These are phyloP conservation scores for Irpex lacteus DNA, from an alignment of 1,284 basidiomycete genomes.

Conservation along the genomic window DNA sequence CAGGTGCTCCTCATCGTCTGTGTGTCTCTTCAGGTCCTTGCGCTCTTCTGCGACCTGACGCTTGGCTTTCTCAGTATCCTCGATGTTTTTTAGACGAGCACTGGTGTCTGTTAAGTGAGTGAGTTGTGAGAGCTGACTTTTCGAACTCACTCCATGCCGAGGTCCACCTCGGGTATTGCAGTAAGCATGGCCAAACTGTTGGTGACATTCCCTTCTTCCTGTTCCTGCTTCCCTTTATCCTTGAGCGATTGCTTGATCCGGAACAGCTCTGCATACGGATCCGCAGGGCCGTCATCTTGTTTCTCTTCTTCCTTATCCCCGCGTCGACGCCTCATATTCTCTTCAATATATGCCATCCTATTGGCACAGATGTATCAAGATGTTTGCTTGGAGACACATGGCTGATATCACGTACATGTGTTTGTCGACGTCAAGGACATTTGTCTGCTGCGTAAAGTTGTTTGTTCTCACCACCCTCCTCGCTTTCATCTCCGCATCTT, in stretches of 20 bases:
- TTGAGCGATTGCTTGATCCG: slow-evolving; percentile 75
- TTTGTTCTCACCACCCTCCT: slow-evolving; percentile 78
- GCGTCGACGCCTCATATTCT: slow-evolving; percentile 83
- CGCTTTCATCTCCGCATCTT: slow-evolving; percentile 65
- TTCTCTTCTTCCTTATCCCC: slow-evolving; percentile 49
- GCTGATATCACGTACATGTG: slow-evolving; percentile 76
- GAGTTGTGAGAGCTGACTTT: background rate
- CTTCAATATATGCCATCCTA: slow-evolving; percentile 98
- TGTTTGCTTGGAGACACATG: background rate
- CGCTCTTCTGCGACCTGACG: slow-evolving; percentile 75
- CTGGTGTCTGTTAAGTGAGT: slow-evolving; percentile 38
- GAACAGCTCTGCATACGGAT: slow-evolving; percentile 84
- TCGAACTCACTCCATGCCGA: slow-evolving; percentile 88
- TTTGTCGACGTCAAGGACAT: slow-evolving; percentile 93
- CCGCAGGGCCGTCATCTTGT: slow-evolving; percentile 43
- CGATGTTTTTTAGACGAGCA: slow-evolving; percentile 89
- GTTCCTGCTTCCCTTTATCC: slow-evolving; percentile 51
- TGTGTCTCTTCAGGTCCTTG: slow-evolving; percentile 51
- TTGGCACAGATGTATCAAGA: background rate
- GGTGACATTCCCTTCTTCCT: slow-evolving; percentile 90
- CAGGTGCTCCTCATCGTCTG: slow-evolving; percentile 73
- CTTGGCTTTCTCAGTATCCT: slow-evolving; percentile 96
- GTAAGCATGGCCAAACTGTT: slow-evolving; percentile 93
- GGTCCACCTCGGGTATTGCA: slow-evolving; percentile 94
- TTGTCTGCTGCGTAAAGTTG: slow-evolving; percentile 97